These are phyloP conservation scores for Clarireedia homoeocarpa DNA, from an alignment of 2,329 filamentous ascomycete genomes.

Conservation along the genomic window DNA sequence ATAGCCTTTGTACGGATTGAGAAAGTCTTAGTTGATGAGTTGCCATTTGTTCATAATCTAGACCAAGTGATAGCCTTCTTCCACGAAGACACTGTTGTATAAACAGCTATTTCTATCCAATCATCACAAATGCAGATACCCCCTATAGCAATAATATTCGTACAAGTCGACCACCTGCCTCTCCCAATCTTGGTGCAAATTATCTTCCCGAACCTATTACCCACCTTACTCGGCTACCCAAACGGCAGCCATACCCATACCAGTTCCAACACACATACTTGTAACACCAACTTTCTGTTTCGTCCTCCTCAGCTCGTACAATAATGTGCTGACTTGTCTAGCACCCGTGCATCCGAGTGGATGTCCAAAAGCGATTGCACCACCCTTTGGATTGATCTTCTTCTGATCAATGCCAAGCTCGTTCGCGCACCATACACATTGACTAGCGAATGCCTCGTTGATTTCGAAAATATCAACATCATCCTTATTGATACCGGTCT, in stretches of 20 bases:
- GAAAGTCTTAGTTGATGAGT: too few species aligned
- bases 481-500: slow-evolving; percentile 76
- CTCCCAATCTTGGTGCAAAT: not conserved
- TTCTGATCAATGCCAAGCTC: slow-evolving; percentile 73
- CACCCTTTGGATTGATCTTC: slow-evolving; percentile 97
- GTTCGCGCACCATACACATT: slow-evolving; percentile 89
- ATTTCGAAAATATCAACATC: slow-evolving; percentile 98
- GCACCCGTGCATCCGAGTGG: slow-evolving; percentile 92
- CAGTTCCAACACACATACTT: slow-evolving; percentile 94
- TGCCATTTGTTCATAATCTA: too few species aligned
- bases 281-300: slow-evolving; percentile 83
- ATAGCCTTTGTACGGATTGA: too few species aligned
- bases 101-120: too few species aligned
- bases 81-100: too few species aligned
- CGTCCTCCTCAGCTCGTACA: slow-evolving; percentile 82
- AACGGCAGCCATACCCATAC: slow-evolving; percentile 95
- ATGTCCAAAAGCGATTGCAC: slow-evolving; percentile 92
- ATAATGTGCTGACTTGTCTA: slow-evolving; percentile 82
- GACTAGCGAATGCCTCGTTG: slow-evolving; percentile 96
- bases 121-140: too few species aligned
- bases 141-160: too few species aligned
- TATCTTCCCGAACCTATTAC: not conserved
- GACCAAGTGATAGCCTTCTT: too few species aligned
- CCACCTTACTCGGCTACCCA: slow-evolving; percentile 78
- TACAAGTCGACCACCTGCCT: not conserved